phyloP scores from a whole-genome alignment of 1,284 basidiomycete species.

The Rhodotorula sp. region DNA sequence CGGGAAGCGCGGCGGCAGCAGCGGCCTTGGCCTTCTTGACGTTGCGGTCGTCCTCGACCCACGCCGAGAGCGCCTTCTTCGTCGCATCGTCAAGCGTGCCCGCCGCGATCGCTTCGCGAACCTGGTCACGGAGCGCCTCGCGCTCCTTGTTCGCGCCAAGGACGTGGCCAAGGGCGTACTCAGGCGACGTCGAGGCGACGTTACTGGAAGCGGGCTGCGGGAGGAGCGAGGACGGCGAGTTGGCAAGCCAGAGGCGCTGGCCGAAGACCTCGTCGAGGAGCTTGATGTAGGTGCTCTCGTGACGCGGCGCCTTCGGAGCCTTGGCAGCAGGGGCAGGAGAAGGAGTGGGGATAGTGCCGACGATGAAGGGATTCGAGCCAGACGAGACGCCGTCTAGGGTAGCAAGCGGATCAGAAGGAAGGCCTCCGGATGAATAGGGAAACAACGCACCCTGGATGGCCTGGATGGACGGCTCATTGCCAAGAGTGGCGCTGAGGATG shows the following conservation, averaged over 20 bases:
- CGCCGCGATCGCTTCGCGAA: constrained; percentile 46
- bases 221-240: constrained; percentile 70
- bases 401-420: constrained; percentile 14
- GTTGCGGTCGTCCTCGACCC: constrained; percentile 60
- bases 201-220: constrained; percentile 57
- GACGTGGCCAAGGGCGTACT: constrained; percentile 90
- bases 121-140: constrained; percentile 49
- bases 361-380: constrained; percentile 46
- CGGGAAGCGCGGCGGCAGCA: constrained; percentile 39
- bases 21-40: constrained; percentile 32
- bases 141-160: constrained; percentile 76
- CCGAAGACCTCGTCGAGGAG: constrained; percentile 81
- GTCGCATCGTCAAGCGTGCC: constrained; percentile 44
- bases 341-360: constrained; percentile 48
- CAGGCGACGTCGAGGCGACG: constrained; percentile 73
- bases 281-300: constrained; percentile 88
- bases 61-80: constrained; percentile 62
- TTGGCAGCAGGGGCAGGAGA: constrained; percentile 46
- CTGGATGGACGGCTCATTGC: constrained; percentile 55
- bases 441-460: constrained; percentile 34
- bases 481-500: constrained; percentile 66
- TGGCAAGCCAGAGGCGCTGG: constrained; percentile 80
- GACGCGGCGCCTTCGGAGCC: constrained; percentile 68
- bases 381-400: constrained; percentile 48
- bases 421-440: background rate